Evolutionary conservation across 805 yeast genomes (phyloP).

Genomic region (Ogataea methanolica): DNA sequence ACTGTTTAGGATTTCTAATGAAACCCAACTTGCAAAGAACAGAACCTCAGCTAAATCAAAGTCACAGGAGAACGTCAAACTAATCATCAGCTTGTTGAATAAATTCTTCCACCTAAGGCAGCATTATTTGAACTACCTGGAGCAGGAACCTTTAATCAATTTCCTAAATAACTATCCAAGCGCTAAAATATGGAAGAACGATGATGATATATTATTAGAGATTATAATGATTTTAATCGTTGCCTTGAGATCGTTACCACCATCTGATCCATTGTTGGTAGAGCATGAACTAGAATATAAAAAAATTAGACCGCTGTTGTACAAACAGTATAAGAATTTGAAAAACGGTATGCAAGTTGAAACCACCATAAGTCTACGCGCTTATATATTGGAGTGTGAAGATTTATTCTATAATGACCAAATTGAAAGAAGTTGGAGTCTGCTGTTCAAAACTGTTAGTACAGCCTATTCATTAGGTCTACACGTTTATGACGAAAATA

Average conservation of each 20-base stretch:
- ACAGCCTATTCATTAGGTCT: conserved; percentile 48
- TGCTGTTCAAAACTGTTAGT: conserved; percentile 45
- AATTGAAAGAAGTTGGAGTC: conserved; percentile 49
- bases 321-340: conserved; percentile 38
- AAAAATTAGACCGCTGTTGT: conserved; percentile 27
- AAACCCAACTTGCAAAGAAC: conserved; percentile 2
- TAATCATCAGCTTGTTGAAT: conserved; percentile 34
- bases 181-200: conserved; percentile 40
- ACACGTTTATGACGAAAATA: conserved; percentile 38
- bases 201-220: conserved; percentile 41
- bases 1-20: neutral
- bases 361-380: conserved; percentile 43
- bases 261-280: conserved; percentile 20
- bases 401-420: conserved; percentile 44
- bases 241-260: conserved; percentile 31
- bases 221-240: conserved; percentile 41
- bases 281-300: conserved; percentile 21
- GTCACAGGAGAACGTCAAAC: conserved; percentile 29
- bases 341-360: conserved; percentile 44
- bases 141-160: conserved; percentile 28
- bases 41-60: conserved; percentile 10
- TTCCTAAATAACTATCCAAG: conserved; percentile 35
- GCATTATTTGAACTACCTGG: conserved; percentile 38
- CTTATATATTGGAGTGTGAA: conserved; percentile 48
- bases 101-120: conserved; percentile 37